Conservation (phyloP, 2,329 filamentous ascomycete species). For the Neocatenulostroma microsporum region DNA sequence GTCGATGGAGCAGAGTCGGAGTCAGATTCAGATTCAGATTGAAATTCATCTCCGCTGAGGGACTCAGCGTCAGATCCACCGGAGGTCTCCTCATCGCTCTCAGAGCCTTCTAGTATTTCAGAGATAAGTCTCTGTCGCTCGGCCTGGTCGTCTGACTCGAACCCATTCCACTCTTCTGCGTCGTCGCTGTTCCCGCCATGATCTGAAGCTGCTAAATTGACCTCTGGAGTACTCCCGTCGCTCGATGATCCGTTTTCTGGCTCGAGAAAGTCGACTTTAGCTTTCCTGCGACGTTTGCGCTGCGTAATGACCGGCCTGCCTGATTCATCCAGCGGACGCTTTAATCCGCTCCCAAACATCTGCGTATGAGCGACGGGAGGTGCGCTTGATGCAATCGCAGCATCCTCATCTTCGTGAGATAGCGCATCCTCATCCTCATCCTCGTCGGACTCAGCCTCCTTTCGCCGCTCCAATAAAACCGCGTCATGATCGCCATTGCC, state of each 20-base stretch:
- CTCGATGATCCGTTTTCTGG: too few relatives aligned
- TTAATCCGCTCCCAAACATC: constrained; percentile 76
- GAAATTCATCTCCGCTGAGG: constrained; percentile 27
- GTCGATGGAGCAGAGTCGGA: constrained; percentile 4
- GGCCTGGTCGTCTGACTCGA: constrained; percentile 20
- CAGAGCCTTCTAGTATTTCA: constrained; percentile 5
- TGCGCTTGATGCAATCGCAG: too few relatives aligned
- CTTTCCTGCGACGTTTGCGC: constrained; percentile 54
- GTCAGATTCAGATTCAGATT: constrained; percentile 12
- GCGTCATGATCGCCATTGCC: constrained; percentile 43
- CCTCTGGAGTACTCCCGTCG: too few relatives aligned
- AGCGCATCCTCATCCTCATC: constrained; percentile 8
- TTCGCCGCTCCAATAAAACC: constrained; percentile 45
- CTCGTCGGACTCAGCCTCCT: constrained; percentile 13
- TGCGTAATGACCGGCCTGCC: constrained; percentile 77
- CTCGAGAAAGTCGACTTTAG: too few relatives aligned
- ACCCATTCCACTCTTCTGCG: constrained; percentile 18
- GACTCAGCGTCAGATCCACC: constrained; percentile 13
- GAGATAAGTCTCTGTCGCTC: neutral
- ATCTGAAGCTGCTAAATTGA: too few relatives aligned
- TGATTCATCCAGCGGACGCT: constrained; percentile 72
- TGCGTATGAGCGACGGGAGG: too few relatives aligned
- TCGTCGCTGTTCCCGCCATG: too few relatives aligned
- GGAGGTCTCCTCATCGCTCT: constrained; percentile 24
- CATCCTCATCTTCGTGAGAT: constrained; percentile 4